These are phyloP conservation scores for Dictyostelium brefeldianum DNA, from an alignment of 78 protist genomes.

Conservation along the genomic window DNA sequence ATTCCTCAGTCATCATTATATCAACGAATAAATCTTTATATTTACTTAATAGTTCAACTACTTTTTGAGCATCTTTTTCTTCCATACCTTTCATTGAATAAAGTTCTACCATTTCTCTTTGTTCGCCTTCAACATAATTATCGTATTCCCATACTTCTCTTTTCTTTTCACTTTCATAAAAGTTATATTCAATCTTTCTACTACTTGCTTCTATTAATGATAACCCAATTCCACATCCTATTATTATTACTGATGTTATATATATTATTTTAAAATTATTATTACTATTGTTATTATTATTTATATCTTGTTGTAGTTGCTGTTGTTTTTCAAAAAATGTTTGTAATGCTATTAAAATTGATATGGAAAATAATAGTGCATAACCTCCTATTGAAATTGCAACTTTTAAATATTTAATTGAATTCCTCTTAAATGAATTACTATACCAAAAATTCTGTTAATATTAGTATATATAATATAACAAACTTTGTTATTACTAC, in stretches of 20 bases:
- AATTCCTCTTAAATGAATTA: slow-evolving; percentile 42
- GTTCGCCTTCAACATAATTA: slow-evolving; percentile 81
- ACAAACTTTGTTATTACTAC: neutral
- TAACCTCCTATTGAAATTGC: slow-evolving; percentile 42
- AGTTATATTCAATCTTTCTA: slow-evolving; percentile 29
- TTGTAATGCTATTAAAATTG: slow-evolving; percentile 35
- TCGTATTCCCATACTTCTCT: slow-evolving; percentile 79
- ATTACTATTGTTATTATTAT: neutral
- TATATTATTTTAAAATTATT: neutral
- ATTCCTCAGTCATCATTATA: slow-evolving; percentile 79
- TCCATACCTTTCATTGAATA: slow-evolving; percentile 65
- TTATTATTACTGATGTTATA: slow-evolving; percentile 22
- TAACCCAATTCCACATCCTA: slow-evolving; percentile 7
- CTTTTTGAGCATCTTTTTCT: slow-evolving; percentile 53
- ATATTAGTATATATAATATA: neutral
- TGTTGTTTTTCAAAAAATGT: slow-evolving; percentile 22
- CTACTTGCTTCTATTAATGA: slow-evolving; percentile 48
- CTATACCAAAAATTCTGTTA: neutral
- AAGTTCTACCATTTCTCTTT: slow-evolving; percentile 78
- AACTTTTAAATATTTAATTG: slow-evolving; percentile 39
- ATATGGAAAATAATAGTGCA: slow-evolving; percentile 45
- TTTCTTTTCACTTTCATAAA: slow-evolving; percentile 50
- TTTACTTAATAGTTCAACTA: slow-evolving; percentile 52
- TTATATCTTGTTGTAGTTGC: neutral
- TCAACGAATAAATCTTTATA: slow-evolving; percentile 69